Percentiles rank a stretch among this genome's conserved stretches.
These are phyloP conservation scores for Pistacia atlantica DNA, from an alignment of 345 rosid species.

Conservation along the genomic window DNA sequence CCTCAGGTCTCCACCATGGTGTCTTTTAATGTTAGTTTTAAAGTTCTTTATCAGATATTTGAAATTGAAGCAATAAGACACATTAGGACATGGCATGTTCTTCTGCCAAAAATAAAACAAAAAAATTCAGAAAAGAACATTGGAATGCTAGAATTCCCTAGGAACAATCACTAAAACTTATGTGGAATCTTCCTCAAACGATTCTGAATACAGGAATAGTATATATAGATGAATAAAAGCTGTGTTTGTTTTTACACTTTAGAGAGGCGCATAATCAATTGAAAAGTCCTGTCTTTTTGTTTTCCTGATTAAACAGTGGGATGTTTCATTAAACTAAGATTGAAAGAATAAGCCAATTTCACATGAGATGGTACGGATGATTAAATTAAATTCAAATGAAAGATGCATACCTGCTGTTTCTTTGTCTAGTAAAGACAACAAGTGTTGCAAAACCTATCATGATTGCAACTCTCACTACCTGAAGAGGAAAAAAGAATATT, in stretches of 20 bases:
- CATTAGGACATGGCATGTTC: background rate
- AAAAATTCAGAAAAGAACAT: background rate
- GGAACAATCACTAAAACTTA: constrained; percentile 3
- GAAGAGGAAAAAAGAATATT: background rate
- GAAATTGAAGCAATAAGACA: background rate
- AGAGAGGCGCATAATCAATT: background rate
- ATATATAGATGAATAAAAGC: background rate
- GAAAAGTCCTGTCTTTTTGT: background rate
- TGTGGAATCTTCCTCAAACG: background rate
- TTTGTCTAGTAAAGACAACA: constrained; percentile 58
- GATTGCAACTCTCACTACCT: constrained; percentile 51
- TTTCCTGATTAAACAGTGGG: background rate
- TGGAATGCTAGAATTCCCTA: background rate
- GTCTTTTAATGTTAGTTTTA: background rate
- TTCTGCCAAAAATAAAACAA: too few species aligned
- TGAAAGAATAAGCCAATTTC: background rate
- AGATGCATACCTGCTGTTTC: constrained; percentile 38
- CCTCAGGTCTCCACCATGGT: background rate
- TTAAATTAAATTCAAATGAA: constrained; percentile 7
- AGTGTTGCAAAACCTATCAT: constrained; percentile 67
- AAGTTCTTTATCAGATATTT: background rate
- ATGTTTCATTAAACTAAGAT: background rate
- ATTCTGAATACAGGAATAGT: background rate
- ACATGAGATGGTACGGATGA: background rate
- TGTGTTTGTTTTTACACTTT: background rate